phyloP scores from a whole-genome alignment of 2,329 filamentous ascomycete species.

The Diaporthe nobilis region DNA sequence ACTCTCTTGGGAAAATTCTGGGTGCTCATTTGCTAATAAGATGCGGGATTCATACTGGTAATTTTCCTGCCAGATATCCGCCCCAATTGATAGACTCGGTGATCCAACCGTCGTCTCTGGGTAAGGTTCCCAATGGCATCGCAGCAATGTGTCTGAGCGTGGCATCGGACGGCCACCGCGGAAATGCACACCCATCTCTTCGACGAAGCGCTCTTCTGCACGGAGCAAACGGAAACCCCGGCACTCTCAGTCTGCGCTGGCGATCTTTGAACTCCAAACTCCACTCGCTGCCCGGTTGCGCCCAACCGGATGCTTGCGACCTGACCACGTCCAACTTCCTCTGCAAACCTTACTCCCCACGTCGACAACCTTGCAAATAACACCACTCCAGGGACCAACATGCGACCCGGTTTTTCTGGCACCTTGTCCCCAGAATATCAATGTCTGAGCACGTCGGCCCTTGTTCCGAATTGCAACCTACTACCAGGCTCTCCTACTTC shows the following conservation, averaged over 20 bases:
- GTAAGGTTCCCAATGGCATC: constrained; percentile 8
- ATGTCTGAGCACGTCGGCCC: constrained; percentile 22
- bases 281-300: constrained; percentile 40
- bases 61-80: not conserved
- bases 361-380: constrained; percentile 30
- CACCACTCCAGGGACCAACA: constrained; percentile 18
- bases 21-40: constrained; percentile 13
- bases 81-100: not conserved
- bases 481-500: constrained; percentile 39
- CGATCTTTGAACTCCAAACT: constrained; percentile 39
- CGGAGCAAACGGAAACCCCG: constrained; percentile 11
- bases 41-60: constrained; percentile 2
- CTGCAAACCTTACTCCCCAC: constrained; percentile 39
- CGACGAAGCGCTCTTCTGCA: constrained; percentile 4
- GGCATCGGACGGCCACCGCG: constrained; percentile 11
- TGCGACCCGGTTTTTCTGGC: constrained; percentile 11
- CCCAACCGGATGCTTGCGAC: constrained; percentile 39
- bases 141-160: constrained; percentile 16
- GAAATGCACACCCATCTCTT: not conserved
- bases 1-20: not conserved
- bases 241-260: constrained; percentile 16
- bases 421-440: constrained; percentile 20
- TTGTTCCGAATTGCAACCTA: constrained; percentile 9
- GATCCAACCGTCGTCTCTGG: constrained; percentile 15
- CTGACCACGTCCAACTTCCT: constrained; percentile 36